These are phyloP conservation scores for Singerocomus inundabilis DNA, from an alignment of 1,284 basidiomycete species.

Conservation along the genomic window DNA sequence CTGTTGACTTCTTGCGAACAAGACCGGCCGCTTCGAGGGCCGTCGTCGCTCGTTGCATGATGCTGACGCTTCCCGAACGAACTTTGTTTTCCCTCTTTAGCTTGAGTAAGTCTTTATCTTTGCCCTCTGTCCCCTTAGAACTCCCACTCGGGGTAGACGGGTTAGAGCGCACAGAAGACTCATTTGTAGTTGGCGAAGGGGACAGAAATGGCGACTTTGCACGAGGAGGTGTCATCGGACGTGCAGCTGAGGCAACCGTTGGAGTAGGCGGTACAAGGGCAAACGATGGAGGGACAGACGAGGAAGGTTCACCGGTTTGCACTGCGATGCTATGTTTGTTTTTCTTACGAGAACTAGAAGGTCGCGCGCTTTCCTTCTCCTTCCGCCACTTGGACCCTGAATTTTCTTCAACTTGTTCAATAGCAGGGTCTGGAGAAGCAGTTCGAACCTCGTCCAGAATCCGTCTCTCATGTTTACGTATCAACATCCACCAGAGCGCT, in stretches of 20 bases:
- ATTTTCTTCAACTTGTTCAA: conserved; percentile 23
- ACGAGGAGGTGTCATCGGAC: conserved; percentile 53
- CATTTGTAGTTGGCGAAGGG: conserved; percentile 56
- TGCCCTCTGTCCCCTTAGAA: conserved; percentile 40
- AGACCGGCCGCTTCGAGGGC: conserved; percentile 79
- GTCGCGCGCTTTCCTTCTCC: conserved; percentile 32
- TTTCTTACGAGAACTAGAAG: conserved; percentile 21
- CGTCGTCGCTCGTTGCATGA: conserved; percentile 91
- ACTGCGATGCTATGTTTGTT: conserved; percentile 25
- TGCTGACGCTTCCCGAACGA: conserved; percentile 84
- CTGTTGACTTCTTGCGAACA: conserved; percentile 76
- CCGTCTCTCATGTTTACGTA: conserved; percentile 72
- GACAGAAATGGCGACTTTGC: conserved; percentile 59
- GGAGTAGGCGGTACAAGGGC: conserved; percentile 74
- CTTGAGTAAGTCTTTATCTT: conserved; percentile 48
- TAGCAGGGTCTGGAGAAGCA: conserved; percentile 29
- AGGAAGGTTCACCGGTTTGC: conserved; percentile 27
- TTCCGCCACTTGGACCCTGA: conserved; percentile 30
- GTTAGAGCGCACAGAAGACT: conserved; percentile 51
- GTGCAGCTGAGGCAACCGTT: conserved; percentile 43
- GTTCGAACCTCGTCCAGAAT: conserved; percentile 37
- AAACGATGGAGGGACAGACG: conserved; percentile 57
- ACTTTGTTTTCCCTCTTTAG: conserved; percentile 52
- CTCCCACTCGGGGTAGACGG: conserved; percentile 65
- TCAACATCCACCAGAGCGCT: conserved; percentile 96